Conservation (phyloP, 371 early-diverging fungal genomes). For the Mucor piriformis region DNA sequence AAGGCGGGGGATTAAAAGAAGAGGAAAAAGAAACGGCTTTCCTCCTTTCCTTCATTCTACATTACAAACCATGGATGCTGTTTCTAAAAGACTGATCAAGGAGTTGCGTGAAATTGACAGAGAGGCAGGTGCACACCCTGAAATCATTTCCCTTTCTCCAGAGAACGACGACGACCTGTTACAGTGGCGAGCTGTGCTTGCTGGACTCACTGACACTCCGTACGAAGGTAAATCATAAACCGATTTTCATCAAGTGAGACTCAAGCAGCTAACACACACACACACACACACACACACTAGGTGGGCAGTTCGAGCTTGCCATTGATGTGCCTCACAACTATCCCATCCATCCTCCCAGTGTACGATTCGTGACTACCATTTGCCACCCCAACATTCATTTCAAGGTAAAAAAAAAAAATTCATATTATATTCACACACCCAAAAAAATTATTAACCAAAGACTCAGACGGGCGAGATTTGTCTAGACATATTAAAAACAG, state of each 20-base stretch:
- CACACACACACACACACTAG: too few relatives aligned
- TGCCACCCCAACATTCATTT: slow-evolving; percentile 85
- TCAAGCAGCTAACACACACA: too few relatives aligned
- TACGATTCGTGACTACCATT: slow-evolving; percentile 76
- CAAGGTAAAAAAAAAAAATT: slow-evolving; percentile 49
- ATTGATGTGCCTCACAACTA: slow-evolving; percentile 66
- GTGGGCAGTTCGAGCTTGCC: slow-evolving; percentile 61
- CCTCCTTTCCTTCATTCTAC: not conserved
- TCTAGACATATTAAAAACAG: slow-evolving; percentile 79
- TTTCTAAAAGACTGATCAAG: slow-evolving; percentile 65
- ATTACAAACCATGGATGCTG: slow-evolving; percentile 45
- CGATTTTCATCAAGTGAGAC: too few relatives aligned
- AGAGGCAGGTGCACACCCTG: slow-evolving; percentile 54
- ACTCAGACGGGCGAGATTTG: slow-evolving; percentile 81
- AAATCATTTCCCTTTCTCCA: slow-evolving; percentile 65
- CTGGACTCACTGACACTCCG: slow-evolving; percentile 81
- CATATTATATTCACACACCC: not conserved
- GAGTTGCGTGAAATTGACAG: slow-evolving; percentile 63
- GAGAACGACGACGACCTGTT: slow-evolving; percentile 79
- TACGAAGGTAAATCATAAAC: slow-evolving; percentile 73
- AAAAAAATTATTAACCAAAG: not conserved
- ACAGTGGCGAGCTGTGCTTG: slow-evolving; percentile 86
- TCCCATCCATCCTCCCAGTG: slow-evolving; percentile 75
- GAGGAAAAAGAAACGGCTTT: not conserved
- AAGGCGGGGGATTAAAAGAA: not conserved